Percentiles rank a stretch among this genome's conserved stretches.
Conservation (phyloP, 768 basidiomycete species). For the Leccinum broughii region DNA sequence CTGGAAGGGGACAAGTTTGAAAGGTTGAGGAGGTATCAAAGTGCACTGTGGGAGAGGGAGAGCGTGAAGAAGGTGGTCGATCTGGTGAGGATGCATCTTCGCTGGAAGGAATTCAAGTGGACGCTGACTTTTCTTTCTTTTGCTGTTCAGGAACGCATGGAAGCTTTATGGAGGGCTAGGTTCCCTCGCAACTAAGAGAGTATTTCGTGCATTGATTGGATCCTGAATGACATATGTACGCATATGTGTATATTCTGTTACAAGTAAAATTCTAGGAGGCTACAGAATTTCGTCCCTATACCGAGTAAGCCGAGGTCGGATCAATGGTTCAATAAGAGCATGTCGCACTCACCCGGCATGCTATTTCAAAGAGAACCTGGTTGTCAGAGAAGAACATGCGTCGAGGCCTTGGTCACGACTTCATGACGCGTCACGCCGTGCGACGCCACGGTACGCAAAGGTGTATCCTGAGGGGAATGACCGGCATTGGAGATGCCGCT, state of each 20-base stretch:
- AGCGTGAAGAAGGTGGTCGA: constrained; percentile 10
- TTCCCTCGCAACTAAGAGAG: background rate
- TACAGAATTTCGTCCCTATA: too few relatives aligned
- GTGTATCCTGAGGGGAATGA: too few relatives aligned
- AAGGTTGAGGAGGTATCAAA: constrained; percentile 48
- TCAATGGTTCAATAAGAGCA: too few relatives aligned
- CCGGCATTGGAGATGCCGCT: too few relatives aligned
- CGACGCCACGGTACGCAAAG: too few relatives aligned
- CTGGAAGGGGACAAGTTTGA: constrained; percentile 46
- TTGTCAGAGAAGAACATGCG: too few relatives aligned
- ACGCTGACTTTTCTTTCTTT: background rate
- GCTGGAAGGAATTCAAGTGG: background rate
- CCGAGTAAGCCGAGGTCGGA: too few relatives aligned
- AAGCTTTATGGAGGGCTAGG: background rate
- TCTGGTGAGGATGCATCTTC: constrained; percentile 5
- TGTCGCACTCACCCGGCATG: too few relatives aligned
- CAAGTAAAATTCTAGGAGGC: background rate
- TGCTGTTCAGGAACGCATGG: constrained; percentile 7
- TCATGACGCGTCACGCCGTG: too few relatives aligned
- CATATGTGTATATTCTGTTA: background rate
- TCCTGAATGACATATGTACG: background rate
- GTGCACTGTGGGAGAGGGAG: constrained; percentile 44
- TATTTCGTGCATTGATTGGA: background rate
- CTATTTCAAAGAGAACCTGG: too few relatives aligned
- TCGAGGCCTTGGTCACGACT: too few relatives aligned